Conservation (phyloP, 2,329 filamentous ascomycete species). For the Graphiopsis chlorocephala region DNA sequence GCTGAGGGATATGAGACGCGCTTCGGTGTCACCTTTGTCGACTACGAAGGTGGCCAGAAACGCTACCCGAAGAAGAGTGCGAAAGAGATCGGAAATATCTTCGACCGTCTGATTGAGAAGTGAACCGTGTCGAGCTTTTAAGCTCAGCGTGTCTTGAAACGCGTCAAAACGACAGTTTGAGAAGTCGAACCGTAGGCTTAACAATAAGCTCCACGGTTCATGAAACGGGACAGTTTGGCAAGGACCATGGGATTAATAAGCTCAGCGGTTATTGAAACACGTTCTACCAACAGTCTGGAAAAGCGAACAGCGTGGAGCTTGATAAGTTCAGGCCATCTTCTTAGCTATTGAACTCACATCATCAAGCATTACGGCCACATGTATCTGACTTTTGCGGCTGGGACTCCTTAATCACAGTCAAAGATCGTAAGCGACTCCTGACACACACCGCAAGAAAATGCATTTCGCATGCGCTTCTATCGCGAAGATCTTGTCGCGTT, state of each 20-base stretch:
- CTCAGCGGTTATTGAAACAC: background rate
- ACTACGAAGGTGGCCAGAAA: slow-evolving; percentile 77
- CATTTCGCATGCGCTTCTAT: background rate
- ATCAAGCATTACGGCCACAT: background rate
- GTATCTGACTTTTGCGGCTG: background rate
- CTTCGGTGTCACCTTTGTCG: slow-evolving; percentile 80
- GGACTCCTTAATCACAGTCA: background rate
- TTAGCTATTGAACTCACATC: background rate
- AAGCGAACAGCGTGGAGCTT: background rate
- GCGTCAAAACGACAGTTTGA: background rate
- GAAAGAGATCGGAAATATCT: slow-evolving; percentile 52
- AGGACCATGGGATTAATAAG: background rate
- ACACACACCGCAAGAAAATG: background rate
- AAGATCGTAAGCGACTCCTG: background rate
- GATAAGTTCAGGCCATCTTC: background rate
- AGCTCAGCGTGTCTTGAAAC: background rate
- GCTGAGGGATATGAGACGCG: slow-evolving; percentile 86
- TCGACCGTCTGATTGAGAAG: slow-evolving; percentile 6
- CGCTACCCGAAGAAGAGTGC: slow-evolving; percentile 83
- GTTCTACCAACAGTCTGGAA: background rate
- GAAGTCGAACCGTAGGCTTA: background rate
- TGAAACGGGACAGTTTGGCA: background rate
- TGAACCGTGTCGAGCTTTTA: background rate
- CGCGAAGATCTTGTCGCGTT: background rate
- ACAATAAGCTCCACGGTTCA: background rate